A percentile compares a stretch with the other conserved stretches of the same genome.
phyloP scores from a whole-genome alignment of 2,329 filamentous ascomycete species.

The Blastomyces gilchristii region DNA sequence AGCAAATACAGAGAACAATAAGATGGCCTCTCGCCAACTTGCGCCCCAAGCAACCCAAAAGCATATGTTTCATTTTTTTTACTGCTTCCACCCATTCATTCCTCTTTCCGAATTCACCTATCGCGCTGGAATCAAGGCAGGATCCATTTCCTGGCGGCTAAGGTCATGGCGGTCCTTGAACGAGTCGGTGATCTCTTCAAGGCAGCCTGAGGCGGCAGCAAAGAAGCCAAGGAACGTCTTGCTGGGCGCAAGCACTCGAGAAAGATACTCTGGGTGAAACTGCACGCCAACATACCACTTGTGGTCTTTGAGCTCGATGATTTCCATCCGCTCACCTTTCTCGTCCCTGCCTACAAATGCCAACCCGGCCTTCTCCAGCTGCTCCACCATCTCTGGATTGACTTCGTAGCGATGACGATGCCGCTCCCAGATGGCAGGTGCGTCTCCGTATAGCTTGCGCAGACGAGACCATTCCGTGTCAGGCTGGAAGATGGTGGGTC shows the following conservation, averaged over 20 bases:
- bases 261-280: slow-evolving; percentile 80
- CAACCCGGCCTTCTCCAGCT: slow-evolving; percentile 58
- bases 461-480: slow-evolving; percentile 69
- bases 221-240: slow-evolving; percentile 76
- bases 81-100: background rate
- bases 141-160: slow-evolving; percentile 12
- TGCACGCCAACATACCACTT: slow-evolving; percentile 80
- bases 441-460: slow-evolving; percentile 59
- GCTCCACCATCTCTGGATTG: slow-evolving; percentile 65
- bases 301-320: slow-evolving; percentile 72
- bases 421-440: slow-evolving; percentile 52
- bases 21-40: background rate
- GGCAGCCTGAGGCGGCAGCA: slow-evolving; percentile 60
- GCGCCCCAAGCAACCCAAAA: background rate
- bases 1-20: background rate
- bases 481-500: slow-evolving; percentile 63
- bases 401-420: slow-evolving; percentile 88
- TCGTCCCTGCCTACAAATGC: slow-evolving; percentile 72
- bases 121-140: background rate
- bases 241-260: slow-evolving; percentile 61
- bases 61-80: background rate
- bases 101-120: background rate
- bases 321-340: slow-evolving; percentile 68
- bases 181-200: slow-evolving; percentile 38
- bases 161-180: slow-evolving; percentile 19